Conservation (phyloP, 192 early-diverging fungal species). For the Phycomyces nitens region DNA sequence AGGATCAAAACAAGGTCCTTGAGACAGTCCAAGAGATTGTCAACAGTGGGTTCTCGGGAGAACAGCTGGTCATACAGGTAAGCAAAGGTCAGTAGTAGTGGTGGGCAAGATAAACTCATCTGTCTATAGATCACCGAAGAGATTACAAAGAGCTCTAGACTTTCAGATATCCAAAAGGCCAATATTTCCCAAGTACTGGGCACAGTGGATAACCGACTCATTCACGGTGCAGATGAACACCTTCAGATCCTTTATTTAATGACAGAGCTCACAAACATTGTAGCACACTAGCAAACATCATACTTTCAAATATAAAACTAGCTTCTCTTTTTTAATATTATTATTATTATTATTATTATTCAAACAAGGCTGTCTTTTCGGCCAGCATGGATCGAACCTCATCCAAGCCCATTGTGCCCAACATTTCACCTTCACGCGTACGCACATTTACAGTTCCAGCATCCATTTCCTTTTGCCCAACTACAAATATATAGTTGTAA, state of each 20-base stretch:
- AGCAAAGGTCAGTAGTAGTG: neutral
- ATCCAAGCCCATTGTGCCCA: constrained; percentile 61
- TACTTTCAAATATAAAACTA: too few relatives aligned
- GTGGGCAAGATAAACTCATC: neutral
- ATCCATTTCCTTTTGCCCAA: constrained; percentile 77
- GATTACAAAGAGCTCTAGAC: constrained; percentile 55
- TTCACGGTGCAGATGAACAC: constrained; percentile 89
- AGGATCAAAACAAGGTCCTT: constrained; percentile 47
- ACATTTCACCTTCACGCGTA: constrained; percentile 53
- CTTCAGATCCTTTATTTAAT: constrained; percentile 76
- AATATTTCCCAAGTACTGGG: constrained; percentile 66
- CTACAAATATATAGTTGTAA: constrained; percentile 87
- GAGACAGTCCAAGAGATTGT: constrained; percentile 55
- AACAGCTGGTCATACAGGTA: constrained; percentile 72
- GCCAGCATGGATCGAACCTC: constrained; percentile 55
- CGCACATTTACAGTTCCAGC: constrained; percentile 72
- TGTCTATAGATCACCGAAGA: constrained; percentile 55
- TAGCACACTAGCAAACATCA: constrained; percentile 17
- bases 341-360: too few relatives aligned
- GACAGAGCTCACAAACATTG: constrained; percentile 41
- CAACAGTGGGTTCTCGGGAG: constrained; percentile 70
- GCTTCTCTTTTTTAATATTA: too few relatives aligned
- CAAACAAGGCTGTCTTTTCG: too few relatives aligned
- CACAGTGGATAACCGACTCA: constrained; percentile 64
- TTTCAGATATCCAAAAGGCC: constrained; percentile 71